Conservation (phyloP, 257 asterid genomes). For the Coffea canephora region DNA sequence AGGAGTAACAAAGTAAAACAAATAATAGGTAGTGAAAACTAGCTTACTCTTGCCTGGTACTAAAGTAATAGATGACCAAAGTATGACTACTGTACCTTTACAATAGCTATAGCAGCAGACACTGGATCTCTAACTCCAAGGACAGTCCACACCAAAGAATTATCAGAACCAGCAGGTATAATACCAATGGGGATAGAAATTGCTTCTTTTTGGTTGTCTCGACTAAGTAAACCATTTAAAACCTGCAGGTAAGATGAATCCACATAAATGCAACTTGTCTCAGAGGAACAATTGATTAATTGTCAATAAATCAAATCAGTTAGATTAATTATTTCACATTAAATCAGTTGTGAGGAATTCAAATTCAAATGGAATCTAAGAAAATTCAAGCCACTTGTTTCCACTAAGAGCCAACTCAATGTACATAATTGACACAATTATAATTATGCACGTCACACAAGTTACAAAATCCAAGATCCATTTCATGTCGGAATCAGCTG, state of each 20-base stretch:
- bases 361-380: not conserved
- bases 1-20: not conserved
- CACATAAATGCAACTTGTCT: not conserved
- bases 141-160: conserved; percentile 96
- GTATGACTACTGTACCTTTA: conserved; percentile 53
- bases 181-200: conserved; percentile 94
- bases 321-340: not conserved
- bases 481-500: not conserved
- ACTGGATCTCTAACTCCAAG: conserved; percentile 97
- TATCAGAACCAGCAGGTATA: conserved; percentile 99
- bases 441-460: not conserved
- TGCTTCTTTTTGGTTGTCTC: conserved; percentile 93
- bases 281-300: not conserved
- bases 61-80: not conserved
- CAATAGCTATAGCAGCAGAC: conserved; percentile 93
- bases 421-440: not conserved
- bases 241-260: conserved; percentile 49
- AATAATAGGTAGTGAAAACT: not conserved
- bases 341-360: not conserved
- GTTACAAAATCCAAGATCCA: not conserved
- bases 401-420: not conserved
- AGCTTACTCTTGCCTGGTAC: not conserved
- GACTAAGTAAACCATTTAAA: conserved; percentile 88
- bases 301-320: not conserved
- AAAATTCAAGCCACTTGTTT: not conserved